Conservation (phyloP, 176 grass and related monocot species). For the Ampelocalamus luodianensis region DNA sequence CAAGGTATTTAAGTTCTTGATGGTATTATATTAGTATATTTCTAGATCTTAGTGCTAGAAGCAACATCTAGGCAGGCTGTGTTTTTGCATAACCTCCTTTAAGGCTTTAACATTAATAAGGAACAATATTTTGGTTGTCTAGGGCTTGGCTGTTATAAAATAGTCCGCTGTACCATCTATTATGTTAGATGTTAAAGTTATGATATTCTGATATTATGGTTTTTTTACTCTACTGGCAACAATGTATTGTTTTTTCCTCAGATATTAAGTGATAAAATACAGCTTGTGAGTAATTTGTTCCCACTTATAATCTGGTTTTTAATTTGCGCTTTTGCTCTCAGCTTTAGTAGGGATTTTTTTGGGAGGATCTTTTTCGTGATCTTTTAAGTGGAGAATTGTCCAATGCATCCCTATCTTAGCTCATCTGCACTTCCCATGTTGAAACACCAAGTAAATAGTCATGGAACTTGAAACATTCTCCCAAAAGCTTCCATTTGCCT, state of each 20-base stretch:
- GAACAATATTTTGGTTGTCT: neutral
- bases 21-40: constrained; percentile 24
- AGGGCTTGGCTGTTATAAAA: neutral
- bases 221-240: neutral
- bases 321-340: neutral
- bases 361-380: neutral
- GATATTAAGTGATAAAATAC: neutral
- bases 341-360: neutral
- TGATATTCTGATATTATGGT: neutral
- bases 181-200: neutral
- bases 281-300: neutral
- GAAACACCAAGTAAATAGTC: neutral
- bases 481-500: neutral
- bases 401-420: neutral
- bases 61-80: neutral
- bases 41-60: neutral
- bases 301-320: neutral
- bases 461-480: neutral
- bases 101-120: constrained; percentile 10
- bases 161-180: neutral
- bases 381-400: neutral
- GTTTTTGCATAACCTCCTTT: neutral
- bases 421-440: neutral
- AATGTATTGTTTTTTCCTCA: neutral
- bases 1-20: constrained; percentile 61